Base-by-base conservation (phyloP, 192 early-diverging fungal genomes). In the Obelidium mucronatum region DNA sequence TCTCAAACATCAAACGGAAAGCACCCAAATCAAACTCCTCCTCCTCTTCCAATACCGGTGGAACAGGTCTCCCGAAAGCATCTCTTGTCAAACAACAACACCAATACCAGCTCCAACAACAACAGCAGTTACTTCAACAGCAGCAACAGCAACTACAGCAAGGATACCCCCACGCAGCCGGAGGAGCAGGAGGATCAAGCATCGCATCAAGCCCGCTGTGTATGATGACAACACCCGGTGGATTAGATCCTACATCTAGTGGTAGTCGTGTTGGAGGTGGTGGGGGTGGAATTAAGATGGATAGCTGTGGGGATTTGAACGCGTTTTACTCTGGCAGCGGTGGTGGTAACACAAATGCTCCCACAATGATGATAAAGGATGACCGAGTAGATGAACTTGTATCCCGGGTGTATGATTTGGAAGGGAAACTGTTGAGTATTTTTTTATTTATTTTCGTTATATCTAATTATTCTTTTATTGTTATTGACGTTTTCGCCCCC, bases 1-100 rank as follows among this genome's bases (percentile, higher is more conserved):
- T 83, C 52, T 52, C 60, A 6, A 74, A 78, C 59, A 83, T 83
- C 42, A 83, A 83, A 67, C 79, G 82, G 17, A 83, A 83, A 74
- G 67, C 76, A 30, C 58, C 81, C 30, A 82, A 82, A 52, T 60
- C n/a, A n/a, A n/a, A n/a, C n/a, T n/a, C n/a, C n/a, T n/a, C n/a
- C n/a, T n/a, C 72, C 2, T 31, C 35, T 19, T 26, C 39, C 24
- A 48, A 15, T 24, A 24, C 54, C 70, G n/a, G 53, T 22, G 40
- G 63, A 65, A 34, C 33, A 40, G n/a, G n/a, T n/a, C n/a, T n/a
- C n/a, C n/a, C n/a, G n/a, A n/a, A n/a, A 74, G 51, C 77, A 74
- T 67, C 60, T 13, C 11, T 42, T 26, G 4, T 28, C 48, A n/a
- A 67, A 35, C 33, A 6, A 67, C 73, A 67, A 40, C n/a, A 58